Conservation (phyloP, 177 flowering plant species). For the Vitis hybrid region DNA sequence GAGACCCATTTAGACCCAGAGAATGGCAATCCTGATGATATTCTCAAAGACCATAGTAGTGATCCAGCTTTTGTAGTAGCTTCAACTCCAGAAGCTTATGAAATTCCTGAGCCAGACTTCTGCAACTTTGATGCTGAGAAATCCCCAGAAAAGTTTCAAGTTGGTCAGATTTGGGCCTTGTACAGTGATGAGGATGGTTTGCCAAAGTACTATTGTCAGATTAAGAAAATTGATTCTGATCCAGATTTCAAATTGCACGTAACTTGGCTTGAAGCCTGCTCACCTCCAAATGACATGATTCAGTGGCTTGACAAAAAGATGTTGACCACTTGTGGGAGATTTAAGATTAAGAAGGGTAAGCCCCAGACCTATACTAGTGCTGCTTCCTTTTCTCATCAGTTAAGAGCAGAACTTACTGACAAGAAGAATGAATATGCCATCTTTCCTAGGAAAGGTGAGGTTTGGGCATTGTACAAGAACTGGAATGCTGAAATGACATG, state of each 20-base stretch:
- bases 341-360: conserved; percentile 19
- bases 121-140: conserved; percentile 40
- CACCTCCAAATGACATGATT: conserved; percentile 19
- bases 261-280: conserved; percentile 41
- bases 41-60: neutral
- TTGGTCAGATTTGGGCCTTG: conserved; percentile 66
- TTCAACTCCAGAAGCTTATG: conserved; percentile 19
- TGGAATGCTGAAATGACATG: conserved; percentile 38
- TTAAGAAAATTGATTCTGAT: conserved; percentile 26
- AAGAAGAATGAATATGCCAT: conserved; percentile 36
- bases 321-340: conserved; percentile 58
- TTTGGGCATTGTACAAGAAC: conserved; percentile 70
- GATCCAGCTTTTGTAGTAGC: neutral
- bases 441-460: conserved; percentile 57
- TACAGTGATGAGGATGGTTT: conserved; percentile 57
- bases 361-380: conserved; percentile 5
- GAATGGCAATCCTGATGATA: neutral
- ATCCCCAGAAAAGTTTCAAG: conserved; percentile 33
- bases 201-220: conserved; percentile 57
- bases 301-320: conserved; percentile 41
- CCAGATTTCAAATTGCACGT: conserved; percentile 34
- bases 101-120: conserved; percentile 52
- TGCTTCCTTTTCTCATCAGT: conserved; percentile 50
- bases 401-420: conserved; percentile 20
- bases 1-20: conserved; percentile 7